Base-by-base conservation (phyloP, 23 red algal species). In the Gracilaria domingensis region DNA sequence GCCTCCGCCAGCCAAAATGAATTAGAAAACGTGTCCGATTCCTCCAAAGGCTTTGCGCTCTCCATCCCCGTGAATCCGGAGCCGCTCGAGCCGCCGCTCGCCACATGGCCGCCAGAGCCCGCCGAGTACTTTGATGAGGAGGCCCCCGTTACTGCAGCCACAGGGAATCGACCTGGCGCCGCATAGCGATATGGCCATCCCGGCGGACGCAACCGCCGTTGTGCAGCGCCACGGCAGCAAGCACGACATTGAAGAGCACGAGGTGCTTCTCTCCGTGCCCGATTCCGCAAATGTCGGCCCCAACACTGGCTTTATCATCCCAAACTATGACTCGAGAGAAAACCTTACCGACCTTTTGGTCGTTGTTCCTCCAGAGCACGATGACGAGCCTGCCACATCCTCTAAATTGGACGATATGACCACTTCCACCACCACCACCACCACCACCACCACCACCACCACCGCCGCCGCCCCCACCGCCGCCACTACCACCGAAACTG, bases 51-150 rank as follows among this genome's bases (percentile, higher is more conserved):
- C 0, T 83, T 64, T 42, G 80, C 80, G 34, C 66, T 83, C 34
- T 66, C 57, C 80, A 64, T 83, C 39, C 80, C 80, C 57, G 80
- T 83, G 55, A 61, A 66, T 3, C 57, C 37, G n/a, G 56, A 83
- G 24, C 38, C 80, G 20, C 48, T 83, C 8, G 45, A 80, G 17
- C 80, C 80, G 16, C 11, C 56, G 18, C 25, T 35, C 11, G 14
- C 7, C n/a, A 24, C 39, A 7, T n/a, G 30, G 14, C 54, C 54
- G 8, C 23, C 39, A 13, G 57, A 61, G 9, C 38, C 37, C 38
- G 25, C 25, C 21, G n/a, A 66, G 2, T 16, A 62, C 30, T 8
- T 37, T 36, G 80, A 83, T 40, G 80, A 83, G 57, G 80, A 83
- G 36, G 26, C 48, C 5, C 30, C 56, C 56, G 7, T n/a, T 83